Evolutionary conservation across 176 grass and related monocot genomes (phyloP).

Genomic region (Juncus inflexus): DNA sequence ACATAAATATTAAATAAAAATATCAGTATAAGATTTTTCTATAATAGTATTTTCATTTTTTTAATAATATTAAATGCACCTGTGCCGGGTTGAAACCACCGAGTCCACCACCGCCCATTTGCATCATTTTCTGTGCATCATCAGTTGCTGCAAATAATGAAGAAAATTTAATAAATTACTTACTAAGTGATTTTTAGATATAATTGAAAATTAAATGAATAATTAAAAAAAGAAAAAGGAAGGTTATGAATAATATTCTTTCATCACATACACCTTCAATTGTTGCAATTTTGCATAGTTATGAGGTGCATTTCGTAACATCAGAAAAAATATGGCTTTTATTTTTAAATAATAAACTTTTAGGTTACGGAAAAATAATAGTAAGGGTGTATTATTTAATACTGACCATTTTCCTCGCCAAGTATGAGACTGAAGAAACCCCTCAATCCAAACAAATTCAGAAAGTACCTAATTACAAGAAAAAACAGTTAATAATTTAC

Average conservation of each 20-base stretch:
- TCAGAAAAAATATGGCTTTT: not conserved
- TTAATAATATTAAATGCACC: slow-evolving; percentile 26
- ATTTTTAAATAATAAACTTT: not conserved
- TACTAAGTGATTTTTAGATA: no score
- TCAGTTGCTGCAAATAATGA: slow-evolving; percentile 55
- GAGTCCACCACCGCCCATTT: slow-evolving; percentile 80
- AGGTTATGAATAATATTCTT: no score
- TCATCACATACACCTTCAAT: no score
- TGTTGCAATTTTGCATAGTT: no score
- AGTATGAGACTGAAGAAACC: slow-evolving; percentile 96
- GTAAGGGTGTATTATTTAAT: slow-evolving; percentile 8
- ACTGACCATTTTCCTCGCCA: slow-evolving; percentile 93
- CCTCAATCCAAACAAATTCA: slow-evolving; percentile 98
- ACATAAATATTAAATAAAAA: slow-evolving; percentile 16
- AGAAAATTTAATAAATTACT: not conserved
- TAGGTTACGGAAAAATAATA: slow-evolving; percentile 1
- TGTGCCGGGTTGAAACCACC: slow-evolving; percentile 74
- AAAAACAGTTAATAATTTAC: slow-evolving; percentile 5
- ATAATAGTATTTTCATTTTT: no score
- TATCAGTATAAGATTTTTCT: not conserved
- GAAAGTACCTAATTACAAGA: slow-evolving; percentile 78
- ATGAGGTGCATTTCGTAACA: not conserved
- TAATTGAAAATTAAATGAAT: no score
- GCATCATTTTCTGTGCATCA: slow-evolving; percentile 94
- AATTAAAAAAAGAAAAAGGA: no score